Evolutionary conservation across 345 rosid genomes (phyloP), one percentile per base, ranked within the genome.

Genomic region (Xanthoceras sorbifolium): DNA sequence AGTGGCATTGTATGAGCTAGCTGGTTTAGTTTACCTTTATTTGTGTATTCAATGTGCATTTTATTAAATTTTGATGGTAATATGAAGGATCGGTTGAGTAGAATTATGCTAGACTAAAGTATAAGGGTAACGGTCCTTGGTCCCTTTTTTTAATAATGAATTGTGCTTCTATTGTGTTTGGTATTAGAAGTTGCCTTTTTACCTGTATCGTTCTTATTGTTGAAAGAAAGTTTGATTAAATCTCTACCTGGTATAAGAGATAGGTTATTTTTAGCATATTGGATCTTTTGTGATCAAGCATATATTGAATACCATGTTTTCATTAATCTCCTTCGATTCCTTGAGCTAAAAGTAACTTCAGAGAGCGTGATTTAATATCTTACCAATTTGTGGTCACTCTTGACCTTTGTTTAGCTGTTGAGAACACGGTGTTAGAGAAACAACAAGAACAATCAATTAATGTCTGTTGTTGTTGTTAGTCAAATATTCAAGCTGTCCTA

Each of bases 21-120:
- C 28, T 73, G 67, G 68, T 42, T 73, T 42, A 18, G 40, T 52
- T 63, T 22, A 14, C n/a, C 14, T 57, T 71, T 61, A 18, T 74
- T 64, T 34, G 8, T 63, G 12, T 36, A 28, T 32, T 31, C 20
- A 5, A 28, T 40, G 14, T 23, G 23, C 52, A 14, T 32, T 6
- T 70, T 69, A 32, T 54, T 71, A 34, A 6, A 23, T 23, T 52
- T 55, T 23, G 26, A 25, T 60, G 22, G 28, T 38, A 17, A 59
- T 72, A 38, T 60, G 23, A 72, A n/a, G 18, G 9, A 59, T 31
- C 32, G 3, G 25, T 36, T 26, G 32, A 60, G 26, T 72, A 40
- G 25, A 72, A 23, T 57, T 72, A 60, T 59, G 75, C 36, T 72
- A 40, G 40, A 20, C 48, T n/a, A 34, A 2, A 28, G 17, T 25